Evolutionary conservation across 176 grass and related monocot species (phyloP), one percentile per base, ranked within the genome.

Genomic region (Urochloa ruziziensis): DNA sequence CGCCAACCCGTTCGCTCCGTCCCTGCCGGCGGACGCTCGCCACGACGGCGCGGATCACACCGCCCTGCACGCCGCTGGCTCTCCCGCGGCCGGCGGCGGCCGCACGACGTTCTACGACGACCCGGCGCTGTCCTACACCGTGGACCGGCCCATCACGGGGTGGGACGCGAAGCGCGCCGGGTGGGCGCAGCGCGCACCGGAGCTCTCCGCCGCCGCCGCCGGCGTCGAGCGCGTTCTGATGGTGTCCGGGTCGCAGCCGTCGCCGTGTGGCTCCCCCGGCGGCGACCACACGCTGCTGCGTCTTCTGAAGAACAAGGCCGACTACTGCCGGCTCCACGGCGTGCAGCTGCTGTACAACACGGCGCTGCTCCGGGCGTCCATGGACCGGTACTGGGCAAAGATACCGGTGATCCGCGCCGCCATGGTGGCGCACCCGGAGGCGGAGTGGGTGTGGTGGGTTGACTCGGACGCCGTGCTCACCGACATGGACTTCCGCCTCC

Each of bases 361-460:
- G n/a, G 95, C 89, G 24, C 82, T 95, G 12, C 86, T 95, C 7
- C 85, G 94, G 70, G 82, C 92, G 2, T 77, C 74, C 23, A 98
- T 98, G 96, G 63, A 62, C 61, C 63, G 75, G 43, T 98, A 86
- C 89, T 98, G 91, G 96, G 91, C 91, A 2, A 98, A 98, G 85
- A 81, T 95, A 43, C 96, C 96, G 7, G 12, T 51, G 18, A 67
- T 98, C 54, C 84, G 91, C 1, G 92, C 96, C 3, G 89, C 92
- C 82, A 98, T 98, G 92, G 59, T 95, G 7, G 91, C 96, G 28
- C 92, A 95, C 83, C 96, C 92, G 36, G 96, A 95, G 74, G 89
- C 89, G 16, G 96, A 98, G 54, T 98, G 93, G 91, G 79, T 98
- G 37, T 98, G 96, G 93, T 98, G 96, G 96, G 96, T 95, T 10